Conservation (phyloP, 441 rosid species). For the Populus hybrid region DNA sequence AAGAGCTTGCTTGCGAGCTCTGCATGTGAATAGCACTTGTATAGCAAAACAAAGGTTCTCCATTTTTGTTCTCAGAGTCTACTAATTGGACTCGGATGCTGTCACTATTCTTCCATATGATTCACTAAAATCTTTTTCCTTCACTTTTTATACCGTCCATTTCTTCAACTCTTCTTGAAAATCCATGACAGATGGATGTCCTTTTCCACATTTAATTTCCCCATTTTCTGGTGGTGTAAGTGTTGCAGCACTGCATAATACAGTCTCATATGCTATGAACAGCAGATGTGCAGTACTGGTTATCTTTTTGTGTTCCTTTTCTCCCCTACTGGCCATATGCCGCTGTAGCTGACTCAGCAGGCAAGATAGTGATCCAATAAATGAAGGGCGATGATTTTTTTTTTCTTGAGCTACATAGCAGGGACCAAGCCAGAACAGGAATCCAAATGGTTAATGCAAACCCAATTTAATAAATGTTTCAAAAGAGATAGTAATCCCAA, state of each 20-base stretch:
- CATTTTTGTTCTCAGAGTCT: background rate
- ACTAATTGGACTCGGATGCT: background rate
- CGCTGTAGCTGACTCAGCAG: background rate
- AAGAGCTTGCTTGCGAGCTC: background rate
- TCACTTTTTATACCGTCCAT: constrained; percentile 3
- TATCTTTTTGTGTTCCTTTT: background rate
- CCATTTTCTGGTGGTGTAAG: background rate
- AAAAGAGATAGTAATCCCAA: background rate
- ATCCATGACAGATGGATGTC: background rate
- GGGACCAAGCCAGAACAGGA: background rate
- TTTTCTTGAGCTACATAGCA: background rate
- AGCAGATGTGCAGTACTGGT: background rate
- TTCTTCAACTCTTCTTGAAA: constrained; percentile 1
- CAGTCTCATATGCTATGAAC: background rate
- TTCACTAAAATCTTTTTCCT: background rate
- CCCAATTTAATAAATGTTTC: too few relatives aligned
- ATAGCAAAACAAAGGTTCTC: background rate
- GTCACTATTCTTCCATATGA: background rate
- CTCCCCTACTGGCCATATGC: background rate
- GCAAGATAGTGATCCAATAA: background rate
- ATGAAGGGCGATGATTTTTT: background rate
- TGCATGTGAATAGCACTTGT: constrained; percentile 28
- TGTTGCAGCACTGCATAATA: background rate
- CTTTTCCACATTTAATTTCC: background rate
- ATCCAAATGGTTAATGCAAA: background rate